A percentile compares a stretch with the other conserved stretches of the same genome.
Evolutionary conservation across 2,329 filamentous ascomycete species (phyloP).

Genomic region (Penicillium brasilianum): DNA sequence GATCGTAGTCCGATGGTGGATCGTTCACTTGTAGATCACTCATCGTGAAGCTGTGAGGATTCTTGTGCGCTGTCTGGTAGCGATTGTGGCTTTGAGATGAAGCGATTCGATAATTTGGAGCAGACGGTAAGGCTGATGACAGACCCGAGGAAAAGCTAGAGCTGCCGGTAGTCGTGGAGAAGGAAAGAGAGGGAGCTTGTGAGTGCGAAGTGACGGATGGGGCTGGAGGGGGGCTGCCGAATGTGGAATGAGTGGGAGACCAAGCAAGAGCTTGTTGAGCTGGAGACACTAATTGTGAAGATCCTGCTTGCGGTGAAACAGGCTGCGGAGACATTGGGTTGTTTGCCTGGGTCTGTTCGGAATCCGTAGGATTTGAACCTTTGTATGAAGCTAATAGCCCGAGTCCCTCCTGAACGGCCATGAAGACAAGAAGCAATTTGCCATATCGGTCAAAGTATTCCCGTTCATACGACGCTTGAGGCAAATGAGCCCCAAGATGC

Average conservation of each 20-base stretch:
- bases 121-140: conserved; percentile 29
- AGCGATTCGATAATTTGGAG: conserved; percentile 30
- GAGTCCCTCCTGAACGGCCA: conserved; percentile 46
- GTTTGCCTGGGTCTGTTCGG: conserved; percentile 17
- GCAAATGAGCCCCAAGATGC: conserved; percentile 44
- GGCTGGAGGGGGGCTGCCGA: conserved; percentile 19
- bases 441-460: conserved; percentile 48
- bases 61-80: conserved; percentile 17
- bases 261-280: conserved; percentile 16
- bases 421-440: conserved; percentile 45
- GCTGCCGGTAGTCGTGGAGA: conserved; percentile 33
- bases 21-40: conserved; percentile 39
- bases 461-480: conserved; percentile 36
- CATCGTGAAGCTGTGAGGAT: conserved; percentile 41
- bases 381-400: conserved; percentile 36
- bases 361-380: conserved; percentile 2
- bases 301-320: conserved; percentile 13
- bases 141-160: conserved; percentile 32
- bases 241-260: conserved; percentile 22
- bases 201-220: conserved; percentile 31
- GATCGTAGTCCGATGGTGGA: conserved; percentile 39
- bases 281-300: conserved; percentile 17
- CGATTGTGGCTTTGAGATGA: conserved; percentile 30
- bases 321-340: conserved; percentile 11
- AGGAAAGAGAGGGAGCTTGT: conserved; percentile 37